Base-by-base conservation (phyloP, 108 stramenopile species). In the Nitzschia putrida region DNA sequence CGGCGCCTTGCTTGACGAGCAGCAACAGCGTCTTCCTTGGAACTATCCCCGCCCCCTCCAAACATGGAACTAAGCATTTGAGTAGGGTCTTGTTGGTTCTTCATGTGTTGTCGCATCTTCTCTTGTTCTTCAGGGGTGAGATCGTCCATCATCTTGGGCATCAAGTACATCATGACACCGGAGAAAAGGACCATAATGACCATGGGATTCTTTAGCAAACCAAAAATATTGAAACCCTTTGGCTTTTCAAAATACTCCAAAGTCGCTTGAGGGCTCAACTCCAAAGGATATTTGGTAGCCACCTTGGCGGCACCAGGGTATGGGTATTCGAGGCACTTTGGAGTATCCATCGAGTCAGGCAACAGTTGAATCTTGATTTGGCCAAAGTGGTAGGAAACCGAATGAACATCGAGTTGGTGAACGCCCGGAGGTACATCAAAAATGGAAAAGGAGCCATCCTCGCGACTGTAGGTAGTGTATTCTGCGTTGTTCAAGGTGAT, bases 141-240 rank as follows among this genome's bases (percentile, higher is more conserved):
- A 45, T 76, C 81, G 64, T 90, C 91, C 94, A 95, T 95, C 85
- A 95, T 87, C 47, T 79, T 90, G 6, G 94, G 94, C 94, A 95
- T 92, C 38, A 86, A 29, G 38, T 85, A 71, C 90, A 95, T 87
- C 72, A 88, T 54, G 22, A 82, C 90, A 26, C 71, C 88, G 37
- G 71, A 77, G 42, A 91, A 79, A 5, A 89, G 34, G 91, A 92
- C 91, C 90, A 95, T 91, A 29, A 95, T 57, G 37, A 93, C 41
- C 94, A 95, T 95, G 14, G 94, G 94, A 80, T 93, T 95, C 79
- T 92, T 89, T 16, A 95, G 77, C 61, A 95, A 68, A 23, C 68
- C 50, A 51, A 89, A 78, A 29, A 87, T 61, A 29, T 80, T 84
- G 68, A 95, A 92, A 26, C 88, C 82, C 53, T 76, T 83, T 29